A percentile compares a stretch with the other conserved stretches of the same genome.
Conservation (phyloP, 176 grass and related monocot species). For the Triticum urartu region DNA sequence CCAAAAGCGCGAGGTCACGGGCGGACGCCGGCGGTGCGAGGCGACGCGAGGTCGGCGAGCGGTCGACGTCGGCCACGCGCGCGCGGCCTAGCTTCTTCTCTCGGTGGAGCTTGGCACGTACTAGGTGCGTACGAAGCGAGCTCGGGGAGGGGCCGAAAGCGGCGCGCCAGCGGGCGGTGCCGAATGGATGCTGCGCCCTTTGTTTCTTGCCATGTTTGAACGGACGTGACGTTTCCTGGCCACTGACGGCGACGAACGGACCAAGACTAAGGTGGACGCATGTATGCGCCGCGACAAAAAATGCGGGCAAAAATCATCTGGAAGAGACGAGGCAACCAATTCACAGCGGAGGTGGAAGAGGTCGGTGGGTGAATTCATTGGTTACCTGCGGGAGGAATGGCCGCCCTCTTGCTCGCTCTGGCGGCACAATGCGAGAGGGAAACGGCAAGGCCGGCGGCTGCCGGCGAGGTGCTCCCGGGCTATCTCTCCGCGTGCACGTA, state of each 20-base stretch:
- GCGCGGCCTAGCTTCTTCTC: neutral
- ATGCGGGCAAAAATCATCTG: neutral
- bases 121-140: neutral
- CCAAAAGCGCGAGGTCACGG: neutral
- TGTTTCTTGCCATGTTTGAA: neutral
- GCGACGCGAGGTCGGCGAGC: conserved; percentile 1
- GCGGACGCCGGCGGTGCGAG: neutral
- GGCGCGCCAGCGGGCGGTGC: neutral
- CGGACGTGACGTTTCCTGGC: neutral
- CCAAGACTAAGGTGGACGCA: neutral
- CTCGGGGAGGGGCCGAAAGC: neutral
- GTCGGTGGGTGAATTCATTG: neutral
- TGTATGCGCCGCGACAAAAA: neutral
- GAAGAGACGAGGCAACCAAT: too few species aligned
- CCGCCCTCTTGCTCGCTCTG: neutral
- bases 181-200: neutral
- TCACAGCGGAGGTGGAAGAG: neutral
- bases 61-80: conserved; percentile 20
- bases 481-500: neutral
- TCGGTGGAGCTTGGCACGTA: neutral
- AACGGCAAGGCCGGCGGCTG: neutral
- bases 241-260: neutral
- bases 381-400: conserved; percentile 25
- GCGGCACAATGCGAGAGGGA: neutral
- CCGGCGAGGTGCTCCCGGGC: neutral